Conservation (phyloP, 139 green algal genomes). For the Micractinium conductrix region DNA sequence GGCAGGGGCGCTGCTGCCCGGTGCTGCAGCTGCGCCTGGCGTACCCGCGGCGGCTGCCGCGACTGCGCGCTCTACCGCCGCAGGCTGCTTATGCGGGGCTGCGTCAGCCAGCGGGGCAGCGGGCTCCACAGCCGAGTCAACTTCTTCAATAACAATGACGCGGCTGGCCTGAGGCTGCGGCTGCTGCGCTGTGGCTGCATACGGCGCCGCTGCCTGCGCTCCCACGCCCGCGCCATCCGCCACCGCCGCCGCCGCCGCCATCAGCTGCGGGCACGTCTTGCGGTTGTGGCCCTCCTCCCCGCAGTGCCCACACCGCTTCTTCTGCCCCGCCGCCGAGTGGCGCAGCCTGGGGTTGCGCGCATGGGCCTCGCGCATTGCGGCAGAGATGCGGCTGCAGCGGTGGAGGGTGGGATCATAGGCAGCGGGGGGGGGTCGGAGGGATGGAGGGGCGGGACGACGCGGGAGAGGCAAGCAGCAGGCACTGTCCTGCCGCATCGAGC, state of each 20-base stretch:
- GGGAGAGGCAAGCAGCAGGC: no score
- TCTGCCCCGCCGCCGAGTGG: neutral
- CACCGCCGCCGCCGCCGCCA: neutral
- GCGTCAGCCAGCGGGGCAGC: neutral
- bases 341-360: constrained; percentile 38
- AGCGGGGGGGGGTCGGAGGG: no score
- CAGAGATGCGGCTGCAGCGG: constrained; percentile 25
- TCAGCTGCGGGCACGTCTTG: constrained; percentile 39
- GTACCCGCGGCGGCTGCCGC: neutral
- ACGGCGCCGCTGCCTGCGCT: neutral
- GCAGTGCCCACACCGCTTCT: constrained; percentile 47
- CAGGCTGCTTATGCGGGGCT: constrained; percentile 3
- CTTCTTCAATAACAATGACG: constrained; percentile 33
- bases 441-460: no score
- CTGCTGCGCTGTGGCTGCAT: neutral
- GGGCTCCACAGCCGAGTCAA: no score
- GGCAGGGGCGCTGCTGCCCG: no score
- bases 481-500: no score
- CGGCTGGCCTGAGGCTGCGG: neutral
- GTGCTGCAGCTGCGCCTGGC: neutral
- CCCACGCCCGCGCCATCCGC: neutral
- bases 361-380: constrained; percentile 29
- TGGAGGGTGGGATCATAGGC: no score
- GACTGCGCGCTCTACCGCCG: neutral
- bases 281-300: constrained; percentile 44